Conservation (phyloP, 2,329 filamentous ascomycete species). For the Exophiala aquamarina region DNA sequence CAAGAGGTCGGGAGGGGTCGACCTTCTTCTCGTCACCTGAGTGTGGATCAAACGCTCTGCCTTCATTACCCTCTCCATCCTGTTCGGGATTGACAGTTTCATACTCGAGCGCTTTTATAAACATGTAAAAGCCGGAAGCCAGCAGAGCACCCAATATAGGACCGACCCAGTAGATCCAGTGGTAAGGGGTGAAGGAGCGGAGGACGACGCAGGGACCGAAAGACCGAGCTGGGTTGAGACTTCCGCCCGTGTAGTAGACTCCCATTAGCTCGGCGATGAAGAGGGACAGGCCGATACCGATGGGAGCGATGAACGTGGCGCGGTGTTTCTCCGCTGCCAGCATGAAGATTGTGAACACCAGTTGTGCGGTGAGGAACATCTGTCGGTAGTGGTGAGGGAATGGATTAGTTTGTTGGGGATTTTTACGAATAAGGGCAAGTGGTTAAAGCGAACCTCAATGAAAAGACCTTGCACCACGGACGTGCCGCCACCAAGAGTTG, state of each 20-base stretch:
- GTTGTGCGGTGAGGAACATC: slow-evolving; percentile 63
- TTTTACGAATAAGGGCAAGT: slow-evolving; percentile 27
- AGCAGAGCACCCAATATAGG: slow-evolving; percentile 35
- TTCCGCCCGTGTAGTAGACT: slow-evolving; percentile 47
- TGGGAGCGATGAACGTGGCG: slow-evolving; percentile 66
- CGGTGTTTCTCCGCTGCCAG: slow-evolving; percentile 72
- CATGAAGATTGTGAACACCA: slow-evolving; percentile 67
- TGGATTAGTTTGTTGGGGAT: neutral
- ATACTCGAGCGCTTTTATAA: slow-evolving; percentile 18
- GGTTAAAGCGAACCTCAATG: slow-evolving; percentile 52
- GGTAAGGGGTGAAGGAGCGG: slow-evolving; percentile 44
- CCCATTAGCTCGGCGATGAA: slow-evolving; percentile 60
- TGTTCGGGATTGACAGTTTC: slow-evolving; percentile 20
- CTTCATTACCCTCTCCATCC: slow-evolving; percentile 3
- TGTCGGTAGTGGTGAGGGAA: slow-evolving; percentile 31
- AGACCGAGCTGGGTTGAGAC: slow-evolving; percentile 48
- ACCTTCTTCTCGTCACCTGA: slow-evolving; percentile 14
- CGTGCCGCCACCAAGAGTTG: slow-evolving; percentile 52
- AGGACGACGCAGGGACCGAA: slow-evolving; percentile 47
- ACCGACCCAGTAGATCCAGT: slow-evolving; percentile 53
- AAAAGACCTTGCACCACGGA: slow-evolving; percentile 61
- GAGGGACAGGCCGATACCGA: slow-evolving; percentile 69
- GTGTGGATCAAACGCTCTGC: slow-evolving; percentile 2
- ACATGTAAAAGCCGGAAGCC: slow-evolving; percentile 20
- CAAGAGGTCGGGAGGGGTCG: slow-evolving; percentile 1